These are phyloP conservation scores for Cystofilobasidium macerans DNA, from an alignment of 768 basidiomycete genomes.

Conservation along the genomic window DNA sequence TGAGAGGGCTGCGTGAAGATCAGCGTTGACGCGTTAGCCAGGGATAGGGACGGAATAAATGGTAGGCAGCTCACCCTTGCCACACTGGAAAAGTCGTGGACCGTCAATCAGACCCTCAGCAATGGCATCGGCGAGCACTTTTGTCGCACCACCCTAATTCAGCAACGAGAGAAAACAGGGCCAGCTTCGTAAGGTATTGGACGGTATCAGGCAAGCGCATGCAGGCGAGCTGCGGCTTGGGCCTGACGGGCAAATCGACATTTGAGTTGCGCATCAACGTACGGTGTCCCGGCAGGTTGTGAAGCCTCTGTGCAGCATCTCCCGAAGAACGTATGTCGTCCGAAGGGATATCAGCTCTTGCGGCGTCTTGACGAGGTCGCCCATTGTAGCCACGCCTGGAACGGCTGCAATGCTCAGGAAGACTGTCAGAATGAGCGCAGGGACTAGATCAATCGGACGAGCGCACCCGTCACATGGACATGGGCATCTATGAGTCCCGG, in stretches of 20 bases:
- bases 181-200: no score
- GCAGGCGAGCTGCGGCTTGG: no score
- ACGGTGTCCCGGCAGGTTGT: constrained; percentile 41
- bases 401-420: not conserved
- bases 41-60: not conserved
- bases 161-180: no score
- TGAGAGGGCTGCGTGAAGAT: constrained; percentile 35
- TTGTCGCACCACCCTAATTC: constrained; percentile 38
- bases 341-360: constrained; percentile 33
- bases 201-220: no score
- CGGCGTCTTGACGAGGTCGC: constrained; percentile 12
- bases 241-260: no score
- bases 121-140: constrained; percentile 40
- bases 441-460: not conserved
- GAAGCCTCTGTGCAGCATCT: constrained; percentile 42
- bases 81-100: constrained; percentile 39
- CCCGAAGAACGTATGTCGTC: constrained; percentile 41
- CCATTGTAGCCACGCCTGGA: not conserved
- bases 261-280: no score
- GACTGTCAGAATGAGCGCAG: no score
- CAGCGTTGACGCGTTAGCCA: no score
- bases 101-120: constrained; percentile 40
- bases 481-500: not conserved
- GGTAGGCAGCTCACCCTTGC: not conserved
- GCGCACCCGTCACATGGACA: not conserved